Evolutionary conservation across 1,284 basidiomycete species (phyloP).

Genomic region (Ceratorhiza oryzae-sativae): DNA sequence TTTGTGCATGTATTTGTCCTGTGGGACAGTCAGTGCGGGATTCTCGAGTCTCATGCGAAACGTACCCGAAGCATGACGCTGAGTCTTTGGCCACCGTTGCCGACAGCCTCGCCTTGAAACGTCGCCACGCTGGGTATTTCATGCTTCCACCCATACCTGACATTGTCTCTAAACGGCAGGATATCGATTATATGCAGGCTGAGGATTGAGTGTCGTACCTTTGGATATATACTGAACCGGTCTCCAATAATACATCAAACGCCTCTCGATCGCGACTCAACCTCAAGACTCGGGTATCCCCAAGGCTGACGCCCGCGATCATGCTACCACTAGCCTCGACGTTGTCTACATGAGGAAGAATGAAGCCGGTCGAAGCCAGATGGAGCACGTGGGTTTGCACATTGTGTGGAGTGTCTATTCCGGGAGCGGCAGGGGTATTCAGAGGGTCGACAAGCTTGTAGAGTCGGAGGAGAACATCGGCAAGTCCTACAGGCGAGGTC

Average conservation of each 20-base stretch:
- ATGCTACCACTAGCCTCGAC: constrained; percentile 78
- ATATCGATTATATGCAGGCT: background rate
- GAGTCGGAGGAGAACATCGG: constrained; percentile 63
- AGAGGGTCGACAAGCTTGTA: constrained; percentile 60
- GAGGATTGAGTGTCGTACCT: constrained; percentile 53
- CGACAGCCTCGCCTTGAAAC: constrained; percentile 47
- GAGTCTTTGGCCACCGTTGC: constrained; percentile 62
- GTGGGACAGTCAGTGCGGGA: background rate
- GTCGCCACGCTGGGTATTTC: constrained; percentile 58
- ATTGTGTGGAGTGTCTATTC: constrained; percentile 43
- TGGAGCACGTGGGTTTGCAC: constrained; percentile 85
- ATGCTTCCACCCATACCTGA: constrained; percentile 72
- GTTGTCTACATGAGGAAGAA: constrained; percentile 87
- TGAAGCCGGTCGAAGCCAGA: constrained; percentile 77
- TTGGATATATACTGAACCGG: constrained; percentile 81
- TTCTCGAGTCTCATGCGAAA: background rate
- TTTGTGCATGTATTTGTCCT: background rate
- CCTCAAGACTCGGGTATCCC: constrained; percentile 68
- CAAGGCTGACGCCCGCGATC: constrained; percentile 85
- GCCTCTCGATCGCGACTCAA: constrained; percentile 58
- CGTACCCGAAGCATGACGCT: constrained; percentile 73
- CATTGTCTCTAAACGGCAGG: constrained; percentile 58
- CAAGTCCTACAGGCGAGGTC: constrained; percentile 54
- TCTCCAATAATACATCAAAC: constrained; percentile 65
- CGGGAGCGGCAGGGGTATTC: constrained; percentile 45